These are phyloP conservation scores for Bipolaris oryzae DNA, from an alignment of 2,329 filamentous ascomycete species.

Conservation along the genomic window DNA sequence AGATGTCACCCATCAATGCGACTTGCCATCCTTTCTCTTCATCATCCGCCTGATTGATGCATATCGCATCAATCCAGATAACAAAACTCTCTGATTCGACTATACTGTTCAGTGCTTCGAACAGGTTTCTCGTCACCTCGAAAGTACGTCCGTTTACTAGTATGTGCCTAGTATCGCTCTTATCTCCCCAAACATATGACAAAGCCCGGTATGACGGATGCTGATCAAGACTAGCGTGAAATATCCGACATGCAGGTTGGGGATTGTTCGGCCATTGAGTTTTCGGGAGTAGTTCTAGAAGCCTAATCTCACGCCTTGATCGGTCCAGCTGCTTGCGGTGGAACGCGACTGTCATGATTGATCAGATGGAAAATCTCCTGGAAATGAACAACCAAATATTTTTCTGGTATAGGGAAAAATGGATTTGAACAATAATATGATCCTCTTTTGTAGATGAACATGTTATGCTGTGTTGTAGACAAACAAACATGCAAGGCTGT, in stretches of 20 bases:
- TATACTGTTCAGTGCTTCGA: neutral
- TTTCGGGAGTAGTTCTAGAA: neutral
- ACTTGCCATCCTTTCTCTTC: slow-evolving; percentile 21
- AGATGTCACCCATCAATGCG: slow-evolving; percentile 20
- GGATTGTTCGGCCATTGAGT: neutral
- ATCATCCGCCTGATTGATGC: slow-evolving; percentile 1
- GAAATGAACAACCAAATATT: neutral
- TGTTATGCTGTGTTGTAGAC: no score
- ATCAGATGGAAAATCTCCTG: neutral
- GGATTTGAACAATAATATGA: no score
- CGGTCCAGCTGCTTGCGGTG: neutral
- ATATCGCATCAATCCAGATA: slow-evolving; percentile 4
- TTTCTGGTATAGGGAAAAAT: neutral
- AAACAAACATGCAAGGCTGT: neutral
- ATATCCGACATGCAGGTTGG: neutral
- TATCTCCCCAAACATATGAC: slow-evolving; percentile 1
- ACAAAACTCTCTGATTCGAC: neutral
- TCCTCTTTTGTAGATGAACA: neutral
- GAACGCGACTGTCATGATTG: neutral
- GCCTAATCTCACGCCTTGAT: neutral
- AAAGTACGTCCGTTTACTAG: neutral
- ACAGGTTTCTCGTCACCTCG: neutral
- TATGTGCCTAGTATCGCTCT: neutral
- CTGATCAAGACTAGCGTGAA: neutral
- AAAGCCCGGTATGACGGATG: neutral